phyloP scores from a whole-genome alignment of 2,329 filamentous ascomycete species.

The Fusarium verrucosum region DNA sequence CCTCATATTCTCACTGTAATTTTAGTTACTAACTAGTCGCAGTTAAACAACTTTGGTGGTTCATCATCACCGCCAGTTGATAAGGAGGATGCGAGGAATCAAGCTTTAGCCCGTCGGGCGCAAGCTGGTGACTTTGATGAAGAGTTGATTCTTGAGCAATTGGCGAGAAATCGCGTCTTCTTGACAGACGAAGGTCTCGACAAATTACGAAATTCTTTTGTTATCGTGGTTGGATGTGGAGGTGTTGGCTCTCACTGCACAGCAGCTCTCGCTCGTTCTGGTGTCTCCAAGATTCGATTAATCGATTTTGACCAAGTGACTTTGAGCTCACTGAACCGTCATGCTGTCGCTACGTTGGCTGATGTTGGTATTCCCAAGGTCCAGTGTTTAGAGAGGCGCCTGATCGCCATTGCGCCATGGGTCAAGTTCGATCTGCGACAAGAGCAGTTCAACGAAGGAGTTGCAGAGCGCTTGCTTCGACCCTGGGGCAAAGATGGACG shows the following conservation, averaged over 20 bases:
- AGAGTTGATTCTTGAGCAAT: constrained; percentile 91
- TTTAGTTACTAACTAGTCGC: constrained; percentile 28
- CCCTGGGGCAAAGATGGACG: constrained; percentile 69
- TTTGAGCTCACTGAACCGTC: constrained; percentile 91
- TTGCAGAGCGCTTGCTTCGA: constrained; percentile 72
- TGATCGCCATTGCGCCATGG: constrained; percentile 92
- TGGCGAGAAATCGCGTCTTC: constrained; percentile 92
- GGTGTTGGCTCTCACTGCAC: constrained; percentile 94
- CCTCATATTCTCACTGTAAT: neutral
- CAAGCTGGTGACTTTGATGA: constrained; percentile 72
- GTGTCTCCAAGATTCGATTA: constrained; percentile 85
- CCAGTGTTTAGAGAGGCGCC: constrained; percentile 77
- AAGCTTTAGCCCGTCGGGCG: constrained; percentile 66
- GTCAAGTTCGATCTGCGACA: constrained; percentile 86
- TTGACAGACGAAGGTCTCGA: constrained; percentile 82
- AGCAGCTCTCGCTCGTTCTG: constrained; percentile 86
- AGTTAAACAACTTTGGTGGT: constrained; percentile 71
- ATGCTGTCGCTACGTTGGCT: constrained; percentile 91
- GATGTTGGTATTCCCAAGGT: constrained; percentile 96
- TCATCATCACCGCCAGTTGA: constrained; percentile 59
- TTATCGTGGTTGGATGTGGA: constrained; percentile 91
- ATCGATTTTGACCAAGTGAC: constrained; percentile 99
- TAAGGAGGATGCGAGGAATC: constrained; percentile 69
- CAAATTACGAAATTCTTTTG: constrained; percentile 81
- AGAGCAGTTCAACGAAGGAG: constrained; percentile 79